Evolutionary conservation across 1,284 basidiomycete genomes (phyloP), one percentile per base, ranked within the genome.

Genomic region (Cerioporus squamosus): DNA sequence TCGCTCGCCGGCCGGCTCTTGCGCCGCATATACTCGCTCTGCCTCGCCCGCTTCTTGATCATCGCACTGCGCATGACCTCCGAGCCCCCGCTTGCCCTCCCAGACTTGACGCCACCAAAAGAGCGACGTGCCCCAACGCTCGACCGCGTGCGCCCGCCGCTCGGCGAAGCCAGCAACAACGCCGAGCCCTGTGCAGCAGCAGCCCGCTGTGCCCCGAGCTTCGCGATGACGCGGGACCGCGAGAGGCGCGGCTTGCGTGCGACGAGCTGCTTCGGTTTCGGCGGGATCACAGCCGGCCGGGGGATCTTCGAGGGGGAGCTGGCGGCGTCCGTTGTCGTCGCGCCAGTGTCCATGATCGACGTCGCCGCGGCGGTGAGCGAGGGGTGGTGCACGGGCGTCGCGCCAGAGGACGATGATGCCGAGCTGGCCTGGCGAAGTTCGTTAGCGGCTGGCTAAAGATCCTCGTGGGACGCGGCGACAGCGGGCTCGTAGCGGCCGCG

Each of bases 171-270:
- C 26, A 51, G 52, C 39, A 40, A 53, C 7, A 55, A 22, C 10
- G 62, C 51, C 9, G 59, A 40, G 53, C 62, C 57, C 20, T 61
- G 59, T 12, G 62, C 65, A 6, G 65, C 74, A 4, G 75, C 81
- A 20, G 80, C 83, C 8, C 88, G 82, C 70, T 91, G 86, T n/a
- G 86, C 87, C 5, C 86, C 88, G 23, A 92, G 75, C 66, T 79
- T 84, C 1, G 90, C 88, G 50, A 92, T 90, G 38, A 93, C 88
- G 59, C 85, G 87, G 24, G 88, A 88, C 23, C 90, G 82, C 38
- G 90, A 92, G 61, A 92, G 89, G 10, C 88, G 83, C 5, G 90
- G 90, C 66, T 84, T 86, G 60, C 87, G 82, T 14, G 79, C 79
- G 31, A 77, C 72, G 23, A 82, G 65, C 17, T 77, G 70, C 48